Evolutionary conservation across 228 moss, liverwort and hornwort genomes (phyloP).

Genomic region (Sphagnum fallax): DNA sequence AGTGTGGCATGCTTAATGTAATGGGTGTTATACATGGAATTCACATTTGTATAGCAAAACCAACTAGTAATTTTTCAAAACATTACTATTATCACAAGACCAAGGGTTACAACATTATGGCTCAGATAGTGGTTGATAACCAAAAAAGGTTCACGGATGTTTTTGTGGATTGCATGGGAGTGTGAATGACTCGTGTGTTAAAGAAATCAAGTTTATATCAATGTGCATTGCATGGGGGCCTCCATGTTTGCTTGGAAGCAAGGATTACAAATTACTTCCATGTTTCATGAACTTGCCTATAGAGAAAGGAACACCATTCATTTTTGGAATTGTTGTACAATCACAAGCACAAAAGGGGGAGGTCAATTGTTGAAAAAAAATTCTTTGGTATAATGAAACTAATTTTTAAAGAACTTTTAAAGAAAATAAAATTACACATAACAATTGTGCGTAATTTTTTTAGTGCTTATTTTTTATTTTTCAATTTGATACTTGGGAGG

Average conservation of each 20-base stretch:
- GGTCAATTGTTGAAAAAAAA: background rate
- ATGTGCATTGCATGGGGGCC: background rate
- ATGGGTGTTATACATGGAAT: background rate
- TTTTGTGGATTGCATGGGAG: background rate
- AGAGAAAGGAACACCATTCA: background rate
- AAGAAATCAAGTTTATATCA: background rate
- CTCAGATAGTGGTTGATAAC: background rate
- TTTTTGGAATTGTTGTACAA: background rate
- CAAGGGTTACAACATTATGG: background rate
- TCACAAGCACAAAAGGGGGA: background rate
- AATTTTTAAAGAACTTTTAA: background rate
- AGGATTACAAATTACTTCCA: background rate
- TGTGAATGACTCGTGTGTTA: background rate
- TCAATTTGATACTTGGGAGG: background rate
- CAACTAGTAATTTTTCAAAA: background rate
- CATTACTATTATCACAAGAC: background rate
- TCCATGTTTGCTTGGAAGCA: background rate
- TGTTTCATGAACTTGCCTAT: background rate
- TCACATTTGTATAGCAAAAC: background rate
- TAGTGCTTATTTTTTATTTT: background rate
- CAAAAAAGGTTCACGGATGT: background rate
- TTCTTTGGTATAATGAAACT: background rate
- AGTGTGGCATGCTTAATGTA: background rate
- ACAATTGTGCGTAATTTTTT: background rate
- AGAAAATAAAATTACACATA: background rate